Percentiles rank a stretch among this genome's conserved stretches.
Evolutionary conservation across 768 basidiomycete species (phyloP).

Genomic region (Tulasnella sp.): DNA sequence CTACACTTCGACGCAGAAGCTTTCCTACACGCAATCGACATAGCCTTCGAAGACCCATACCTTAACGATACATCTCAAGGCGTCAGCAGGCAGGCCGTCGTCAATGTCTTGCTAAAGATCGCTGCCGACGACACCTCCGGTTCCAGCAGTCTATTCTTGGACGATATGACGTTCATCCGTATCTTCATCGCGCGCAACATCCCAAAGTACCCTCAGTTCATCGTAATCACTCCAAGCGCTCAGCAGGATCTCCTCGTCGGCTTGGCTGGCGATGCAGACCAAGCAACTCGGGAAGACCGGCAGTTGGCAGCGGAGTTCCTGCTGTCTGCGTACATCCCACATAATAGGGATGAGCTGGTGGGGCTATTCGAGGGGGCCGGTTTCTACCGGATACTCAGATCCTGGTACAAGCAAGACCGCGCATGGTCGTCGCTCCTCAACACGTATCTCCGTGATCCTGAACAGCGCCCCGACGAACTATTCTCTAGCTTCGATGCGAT

Average conservation of each 20-base stretch:
- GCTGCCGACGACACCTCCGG: conserved; percentile 35
- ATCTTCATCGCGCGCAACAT: conserved; percentile 96
- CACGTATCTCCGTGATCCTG: conserved; percentile 66
- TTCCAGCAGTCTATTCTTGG: conserved; percentile 33
- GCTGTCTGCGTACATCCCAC: conserved; percentile 81
- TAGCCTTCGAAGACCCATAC: conserved; percentile 88
- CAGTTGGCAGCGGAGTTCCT: conserved; percentile 92
- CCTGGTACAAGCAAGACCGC: conserved; percentile 63
- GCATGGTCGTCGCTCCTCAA: conserved; percentile 65
- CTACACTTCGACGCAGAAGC: conserved; percentile 88
- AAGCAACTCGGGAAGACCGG: conserved; percentile 79
- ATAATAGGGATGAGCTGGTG: conserved; percentile 57
- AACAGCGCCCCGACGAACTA: conserved; percentile 47
- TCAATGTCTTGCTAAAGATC: conserved; percentile 78
- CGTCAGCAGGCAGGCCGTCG: conserved; percentile 67
- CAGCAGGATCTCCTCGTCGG: conserved; percentile 68
- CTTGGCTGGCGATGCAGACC: conserved; percentile 65
- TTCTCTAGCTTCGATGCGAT: conserved; percentile 58
- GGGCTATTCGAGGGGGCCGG: conserved; percentile 67
- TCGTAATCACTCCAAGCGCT: conserved; percentile 45
- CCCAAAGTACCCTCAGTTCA: conserved; percentile 88
- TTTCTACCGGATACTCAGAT: conserved; percentile 83
- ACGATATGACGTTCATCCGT: conserved; percentile 73
- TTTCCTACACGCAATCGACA: conserved; percentile 85
- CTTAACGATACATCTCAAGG: conserved; percentile 64